Evolutionary conservation across 2,329 filamentous ascomycete species (phyloP).

Genomic region (Arthrobotrys sinensis): DNA sequence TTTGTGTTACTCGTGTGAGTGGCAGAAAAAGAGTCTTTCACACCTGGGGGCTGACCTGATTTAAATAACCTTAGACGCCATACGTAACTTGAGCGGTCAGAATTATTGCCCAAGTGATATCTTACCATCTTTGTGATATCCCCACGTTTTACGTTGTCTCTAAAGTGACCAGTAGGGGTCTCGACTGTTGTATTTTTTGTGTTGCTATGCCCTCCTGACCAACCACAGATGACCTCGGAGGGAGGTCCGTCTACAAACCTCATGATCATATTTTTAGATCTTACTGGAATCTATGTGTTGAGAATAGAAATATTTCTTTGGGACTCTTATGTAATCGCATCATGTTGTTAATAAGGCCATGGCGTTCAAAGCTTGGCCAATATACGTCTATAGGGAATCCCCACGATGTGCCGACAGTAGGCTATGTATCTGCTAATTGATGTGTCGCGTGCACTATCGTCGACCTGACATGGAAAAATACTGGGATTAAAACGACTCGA

Average conservation of each 20-base stretch:
- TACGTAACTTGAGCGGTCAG: conserved; percentile 37
- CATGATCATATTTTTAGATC: conserved; percentile 30
- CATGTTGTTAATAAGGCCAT: background rate
- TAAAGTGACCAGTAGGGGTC: conserved; percentile 15
- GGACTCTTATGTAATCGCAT: background rate
- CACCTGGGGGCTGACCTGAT: conserved; percentile 51
- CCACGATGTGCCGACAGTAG: too few species aligned
- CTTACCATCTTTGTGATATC: conserved; percentile 51
- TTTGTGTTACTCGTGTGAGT: conserved; percentile 43
- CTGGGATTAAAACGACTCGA: background rate
- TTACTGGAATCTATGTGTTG: background rate
- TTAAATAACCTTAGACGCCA: conserved; percentile 48
- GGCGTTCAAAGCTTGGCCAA: background rate
- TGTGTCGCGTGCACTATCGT: conserved; percentile 4
- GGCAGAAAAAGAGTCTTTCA: conserved; percentile 35
- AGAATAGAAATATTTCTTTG: background rate
- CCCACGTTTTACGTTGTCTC: conserved; percentile 43
- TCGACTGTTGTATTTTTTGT: conserved; percentile 54
- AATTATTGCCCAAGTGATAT: conserved; percentile 44
- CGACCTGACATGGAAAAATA: background rate
- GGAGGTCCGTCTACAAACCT: conserved; percentile 10
- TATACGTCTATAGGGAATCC: background rate
- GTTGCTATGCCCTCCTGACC: conserved; percentile 59
- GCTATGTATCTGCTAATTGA: background rate
- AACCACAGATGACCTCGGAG: conserved; percentile 47